phyloP scores from a whole-genome alignment of 2,329 filamentous ascomycete species.

The Zasmidium citrigriseum region DNA sequence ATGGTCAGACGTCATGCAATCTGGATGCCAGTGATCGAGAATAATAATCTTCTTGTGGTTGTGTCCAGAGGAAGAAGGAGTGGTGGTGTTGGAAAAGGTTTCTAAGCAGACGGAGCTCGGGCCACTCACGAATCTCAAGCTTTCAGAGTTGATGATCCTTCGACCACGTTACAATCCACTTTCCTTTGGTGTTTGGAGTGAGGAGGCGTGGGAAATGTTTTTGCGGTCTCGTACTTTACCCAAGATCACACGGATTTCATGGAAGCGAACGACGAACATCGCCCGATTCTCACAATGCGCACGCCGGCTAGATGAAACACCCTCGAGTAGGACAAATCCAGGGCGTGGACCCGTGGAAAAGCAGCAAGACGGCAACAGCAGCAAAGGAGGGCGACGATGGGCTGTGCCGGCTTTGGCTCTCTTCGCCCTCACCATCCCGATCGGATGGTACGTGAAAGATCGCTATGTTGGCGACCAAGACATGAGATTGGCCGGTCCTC shows the following conservation, averaged over 20 bases:
- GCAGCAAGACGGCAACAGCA: conserved; percentile 6
- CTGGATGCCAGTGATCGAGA: no score
- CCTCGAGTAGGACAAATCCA: neutral
- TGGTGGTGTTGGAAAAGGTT: no score
- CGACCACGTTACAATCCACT: neutral
- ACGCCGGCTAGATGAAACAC: neutral
- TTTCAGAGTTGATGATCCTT: neutral
- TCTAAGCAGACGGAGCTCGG: neutral
- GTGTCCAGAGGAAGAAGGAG: neutral
- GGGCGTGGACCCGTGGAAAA: neutral
- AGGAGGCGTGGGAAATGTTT: neutral
- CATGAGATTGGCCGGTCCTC: conserved; percentile 8
- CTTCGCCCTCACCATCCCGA: conserved; percentile 22
- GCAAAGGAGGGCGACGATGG: conserved; percentile 9
- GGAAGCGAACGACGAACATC: neutral
- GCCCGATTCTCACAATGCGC: conserved; percentile 6
- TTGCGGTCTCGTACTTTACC: neutral
- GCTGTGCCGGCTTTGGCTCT: conserved; percentile 22
- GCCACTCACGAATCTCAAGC: neutral
- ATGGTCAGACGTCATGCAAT: no score
- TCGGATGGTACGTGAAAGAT: conserved; percentile 24
- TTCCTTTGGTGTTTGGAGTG: neutral
- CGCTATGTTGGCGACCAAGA: conserved; percentile 1
- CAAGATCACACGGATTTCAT: neutral
- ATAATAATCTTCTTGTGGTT: neutral